These are phyloP conservation scores for Xylaria sp. DNA, from an alignment of 2,329 filamentous ascomycete genomes.

Conservation along the genomic window DNA sequence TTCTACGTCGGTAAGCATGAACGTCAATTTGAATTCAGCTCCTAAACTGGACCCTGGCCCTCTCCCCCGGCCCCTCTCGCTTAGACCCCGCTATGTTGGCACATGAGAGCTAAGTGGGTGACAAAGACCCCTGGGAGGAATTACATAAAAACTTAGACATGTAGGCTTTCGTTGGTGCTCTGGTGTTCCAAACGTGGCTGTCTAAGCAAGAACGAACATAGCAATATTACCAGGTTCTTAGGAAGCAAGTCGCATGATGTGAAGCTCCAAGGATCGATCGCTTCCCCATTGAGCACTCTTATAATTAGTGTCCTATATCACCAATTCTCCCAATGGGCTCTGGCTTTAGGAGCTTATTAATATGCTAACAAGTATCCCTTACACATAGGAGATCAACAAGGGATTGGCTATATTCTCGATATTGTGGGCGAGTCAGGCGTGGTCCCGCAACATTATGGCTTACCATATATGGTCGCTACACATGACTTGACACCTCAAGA, in stretches of 20 bases:
- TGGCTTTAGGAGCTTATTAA: not conserved
- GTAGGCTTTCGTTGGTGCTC: not conserved
- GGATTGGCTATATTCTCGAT: constrained; percentile 37
- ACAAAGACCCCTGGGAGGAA: not conserved
- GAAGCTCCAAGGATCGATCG: not conserved
- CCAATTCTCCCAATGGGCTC: not conserved
- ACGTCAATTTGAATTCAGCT: not conserved
- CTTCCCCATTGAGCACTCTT: not conserved
- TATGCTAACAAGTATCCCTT: constrained; percentile 6
- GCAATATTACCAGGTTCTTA: not conserved
- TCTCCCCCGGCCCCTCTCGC: not conserved
- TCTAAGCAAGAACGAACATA: not conserved
- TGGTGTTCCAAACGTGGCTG: not conserved
- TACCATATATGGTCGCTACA: constrained; percentile 40
- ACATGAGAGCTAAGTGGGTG: not conserved
- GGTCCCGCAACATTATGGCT: constrained; percentile 44
- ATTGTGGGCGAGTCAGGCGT: constrained; percentile 42
- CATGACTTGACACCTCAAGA: constrained; percentile 44
- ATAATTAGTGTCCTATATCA: not conserved
- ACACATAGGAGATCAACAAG: constrained; percentile 29
- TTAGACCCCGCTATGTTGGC: not conserved
- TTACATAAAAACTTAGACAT: not conserved
- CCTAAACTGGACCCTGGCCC: not conserved
- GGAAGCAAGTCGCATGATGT: not conserved
- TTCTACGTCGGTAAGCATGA: constrained; percentile 32